phyloP scores from a whole-genome alignment of 805 yeast genomes.

The Candida verbasci region DNA sequence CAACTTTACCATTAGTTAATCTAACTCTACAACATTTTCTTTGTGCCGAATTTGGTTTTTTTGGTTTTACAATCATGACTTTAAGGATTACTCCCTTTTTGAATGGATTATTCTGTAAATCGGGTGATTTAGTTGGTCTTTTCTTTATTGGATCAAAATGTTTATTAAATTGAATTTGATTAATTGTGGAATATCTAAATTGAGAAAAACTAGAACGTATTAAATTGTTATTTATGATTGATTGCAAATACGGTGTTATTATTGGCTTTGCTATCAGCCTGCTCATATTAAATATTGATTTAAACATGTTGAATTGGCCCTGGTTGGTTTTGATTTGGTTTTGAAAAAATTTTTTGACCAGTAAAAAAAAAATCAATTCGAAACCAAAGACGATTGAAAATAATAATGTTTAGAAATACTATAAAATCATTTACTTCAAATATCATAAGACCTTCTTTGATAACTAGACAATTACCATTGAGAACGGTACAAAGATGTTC shows the following conservation, averaged over 20 bases:
- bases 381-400: neutral
- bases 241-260: conserved; percentile 10
- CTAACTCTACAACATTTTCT: conserved; percentile 95
- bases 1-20: conserved; percentile 80
- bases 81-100: conserved; percentile 90
- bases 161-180: conserved; percentile 70
- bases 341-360: conserved; percentile 3
- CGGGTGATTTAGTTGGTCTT: conserved; percentile 63
- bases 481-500: neutral
- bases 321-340: too few relatives aligned
- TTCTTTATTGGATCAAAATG: conserved; percentile 48
- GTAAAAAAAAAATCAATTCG: neutral
- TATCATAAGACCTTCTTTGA: conserved; percentile 7
- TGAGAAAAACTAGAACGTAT: conserved; percentile 18
- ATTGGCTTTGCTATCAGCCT: conserved; percentile 2
- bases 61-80: conserved; percentile 94
- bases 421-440: conserved; percentile 16
- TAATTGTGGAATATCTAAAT: conserved; percentile 63
- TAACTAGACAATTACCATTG: conserved; percentile 6
- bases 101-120: conserved; percentile 77
- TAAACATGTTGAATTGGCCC: too few relatives aligned
- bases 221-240: conserved; percentile 15
- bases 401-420: conserved; percentile 30
- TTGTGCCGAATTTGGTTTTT: conserved; percentile 97
- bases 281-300: conserved; percentile 12